Base-by-base conservation (phyloP, 352 stramenopile genomes). In the Pythium folliculosum region DNA sequence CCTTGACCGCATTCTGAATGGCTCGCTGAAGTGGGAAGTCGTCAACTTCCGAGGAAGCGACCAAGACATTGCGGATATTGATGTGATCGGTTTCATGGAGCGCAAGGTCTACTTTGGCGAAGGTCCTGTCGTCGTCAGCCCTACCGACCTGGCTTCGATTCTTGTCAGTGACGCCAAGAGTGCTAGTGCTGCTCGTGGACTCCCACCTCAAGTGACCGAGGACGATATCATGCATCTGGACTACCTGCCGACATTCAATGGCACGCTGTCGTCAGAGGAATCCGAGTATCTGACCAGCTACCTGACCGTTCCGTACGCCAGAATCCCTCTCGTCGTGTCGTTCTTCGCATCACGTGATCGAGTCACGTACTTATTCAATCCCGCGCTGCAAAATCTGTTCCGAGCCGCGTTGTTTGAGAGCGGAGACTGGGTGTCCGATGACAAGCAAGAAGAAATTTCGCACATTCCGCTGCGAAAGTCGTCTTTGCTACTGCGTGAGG, bases 281-380 rank as follows among this genome's bases (percentile, higher is more conserved):
- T 97, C 94, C 0, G 97, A 99, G 77, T 96, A 98, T 13, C 92
- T 99, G 60, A 90, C 99, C 63, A 97, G 98, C 71, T 99, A 99
- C 74, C 86, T 99, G 59, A 99, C 98, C 6, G 98, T 98, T 10
- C 98, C 98, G 32, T 99, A 99, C 70, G 93, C 98, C 32, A 76
- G 97, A 22, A 99, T 99, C 68, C 98, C 98, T 37, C 84, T 99
- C 6, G 88, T 99, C 32, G 75, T 98, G 10, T 94, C 98, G 49
- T 99, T 99, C 65, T 99, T 99, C 63, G 90, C 97, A 8, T 96
- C 87, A 14, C 77, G 90, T 47, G 90, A 97, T 56, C 86, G 90
- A 16, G 83, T 96, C 22, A 95, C 89, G 32, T 96, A 97, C 67
- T 70, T 97, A 27, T 95, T 96, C 58, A 93, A 93, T 60, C 80